A percentile compares a stretch with the other conserved stretches of the same genome.
These are phyloP conservation scores for Aspergillus haitiensis DNA, from an alignment of 495 filamentous ascomycete species.

Conservation along the genomic window DNA sequence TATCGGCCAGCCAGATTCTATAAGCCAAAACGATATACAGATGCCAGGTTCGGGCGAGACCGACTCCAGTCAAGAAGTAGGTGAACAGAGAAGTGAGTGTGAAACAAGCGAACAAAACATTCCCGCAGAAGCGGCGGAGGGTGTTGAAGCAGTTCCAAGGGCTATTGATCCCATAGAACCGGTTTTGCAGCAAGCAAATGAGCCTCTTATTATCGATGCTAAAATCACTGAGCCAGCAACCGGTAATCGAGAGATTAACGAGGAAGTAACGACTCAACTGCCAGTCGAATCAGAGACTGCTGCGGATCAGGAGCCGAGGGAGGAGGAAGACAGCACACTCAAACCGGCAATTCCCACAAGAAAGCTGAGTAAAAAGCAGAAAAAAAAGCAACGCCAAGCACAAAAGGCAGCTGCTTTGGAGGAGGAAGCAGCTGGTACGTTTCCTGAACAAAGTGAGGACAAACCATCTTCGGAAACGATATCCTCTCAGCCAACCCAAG, in stretches of 20 bases:
- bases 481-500: not conserved
- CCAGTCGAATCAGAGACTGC: constrained; percentile 10
- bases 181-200: no score
- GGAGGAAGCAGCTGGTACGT: constrained; percentile 12
- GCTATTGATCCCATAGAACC: no score
- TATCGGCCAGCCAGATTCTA: constrained; percentile 9
- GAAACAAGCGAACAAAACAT: constrained; percentile 22
- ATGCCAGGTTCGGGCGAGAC: not conserved
- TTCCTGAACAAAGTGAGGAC: not conserved
- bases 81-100: not conserved
- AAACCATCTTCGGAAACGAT: not conserved
- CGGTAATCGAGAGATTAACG: not conserved
- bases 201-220: not conserved
- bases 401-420: constrained; percentile 12
- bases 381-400: constrained; percentile 32
- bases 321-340: constrained; percentile 3
- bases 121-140: constrained; percentile 15
- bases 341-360: constrained; percentile 22
- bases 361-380: constrained; percentile 37
- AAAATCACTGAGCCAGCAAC: constrained; percentile 8
- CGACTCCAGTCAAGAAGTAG: constrained; percentile 2
- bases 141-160: constrained; percentile 1
- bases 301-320: constrained; percentile 10
- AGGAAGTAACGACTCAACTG: constrained; percentile 22
- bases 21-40: not conserved